Base-by-base conservation (phyloP, 441 rosid genomes). In the Brassica hybrid region DNA sequence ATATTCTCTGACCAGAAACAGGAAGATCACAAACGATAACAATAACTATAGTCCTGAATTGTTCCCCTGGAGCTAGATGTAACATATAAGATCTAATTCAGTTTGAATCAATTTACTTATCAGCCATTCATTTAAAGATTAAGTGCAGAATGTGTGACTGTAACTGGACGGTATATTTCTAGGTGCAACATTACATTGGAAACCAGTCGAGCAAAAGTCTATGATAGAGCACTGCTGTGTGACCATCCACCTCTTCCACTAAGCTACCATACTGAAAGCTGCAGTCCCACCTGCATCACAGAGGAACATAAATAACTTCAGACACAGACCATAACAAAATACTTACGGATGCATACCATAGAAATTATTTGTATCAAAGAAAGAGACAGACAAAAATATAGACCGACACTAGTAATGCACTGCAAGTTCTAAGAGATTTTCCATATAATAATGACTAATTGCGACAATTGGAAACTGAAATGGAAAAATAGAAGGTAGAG, bases 181-280 rank as follows among this genome's bases (percentile, higher is more conserved):
- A 10, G 78, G 77, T 38, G 79, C 79, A 84, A 34, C 57, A 79
- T 89, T 93, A 94, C 99, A 84, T 84, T 69, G 99, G 88, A 76
- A 94, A 93, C 99, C 99, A 96, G 85, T 96, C 98, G 71, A 94
- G 91, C 86, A 90, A 93, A 85, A 96, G 96, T 79, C 91, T 88
- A 74, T 94, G 99, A 86, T 96, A 94, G 73, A 96, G 89, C 81
- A 96, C 83, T 76, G 98, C 98, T 13, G 98, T 96, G 77, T 96
- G 99, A 65, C 99, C 98, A 88, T 94, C 99, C 59, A 94, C 99
- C 87, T 96, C 98, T 88, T 96, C 99, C 78, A 96, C 99, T 83
- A 96, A 85, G 82, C 97, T 94, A 76, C 99, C 98, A 83, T 81
- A 81, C 69, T 88, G 96, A 83, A 96, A 96, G 84, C 98, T 96